Percentiles rank a stretch among this genome's conserved stretches.
Conservation (phyloP, 768 basidiomycete genomes). For the Mycena vulgaris region DNA sequence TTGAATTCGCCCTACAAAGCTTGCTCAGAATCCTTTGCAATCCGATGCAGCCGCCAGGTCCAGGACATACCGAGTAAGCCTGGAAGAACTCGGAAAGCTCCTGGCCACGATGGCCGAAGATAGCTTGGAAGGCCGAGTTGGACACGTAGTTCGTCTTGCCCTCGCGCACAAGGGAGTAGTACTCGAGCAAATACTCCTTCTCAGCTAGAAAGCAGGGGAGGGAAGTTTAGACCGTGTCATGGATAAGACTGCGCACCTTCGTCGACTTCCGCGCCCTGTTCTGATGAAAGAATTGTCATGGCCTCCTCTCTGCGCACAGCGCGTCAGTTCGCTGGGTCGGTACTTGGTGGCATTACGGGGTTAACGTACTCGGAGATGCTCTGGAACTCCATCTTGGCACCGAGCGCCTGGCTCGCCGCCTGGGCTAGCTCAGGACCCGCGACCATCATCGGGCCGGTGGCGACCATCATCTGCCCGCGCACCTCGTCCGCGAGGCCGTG, state of each 20-base stretch:
- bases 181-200: constrained; percentile 52
- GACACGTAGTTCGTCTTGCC: constrained; percentile 49
- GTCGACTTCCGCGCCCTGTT: constrained; percentile 11
- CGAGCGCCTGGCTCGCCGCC: constrained; percentile 21
- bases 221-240: not conserved
- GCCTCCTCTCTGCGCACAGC: constrained; percentile 8
- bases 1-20: constrained; percentile 14
- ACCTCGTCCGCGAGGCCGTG: constrained; percentile 47
- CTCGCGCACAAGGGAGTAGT: constrained; percentile 53
- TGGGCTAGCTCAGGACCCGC: constrained; percentile 18
- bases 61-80: constrained; percentile 9
- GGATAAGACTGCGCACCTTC: constrained; percentile 9
- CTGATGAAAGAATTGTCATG: constrained; percentile 1
- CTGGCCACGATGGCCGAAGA: constrained; percentile 34
- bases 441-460: constrained; percentile 36
- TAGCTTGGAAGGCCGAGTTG: constrained; percentile 41
- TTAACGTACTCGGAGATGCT: constrained; percentile 15
- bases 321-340: constrained; percentile 1
- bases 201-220: constrained; percentile 38
- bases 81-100: constrained; percentile 19
- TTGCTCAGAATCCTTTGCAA: not conserved
- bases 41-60: constrained; percentile 1
- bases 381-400: constrained; percentile 15
- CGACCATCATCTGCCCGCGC: constrained; percentile 47
- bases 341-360: not conserved